phyloP scores from a whole-genome alignment of 2,329 filamentous ascomycete species.

The Phaeosphaeria sp. region DNA sequence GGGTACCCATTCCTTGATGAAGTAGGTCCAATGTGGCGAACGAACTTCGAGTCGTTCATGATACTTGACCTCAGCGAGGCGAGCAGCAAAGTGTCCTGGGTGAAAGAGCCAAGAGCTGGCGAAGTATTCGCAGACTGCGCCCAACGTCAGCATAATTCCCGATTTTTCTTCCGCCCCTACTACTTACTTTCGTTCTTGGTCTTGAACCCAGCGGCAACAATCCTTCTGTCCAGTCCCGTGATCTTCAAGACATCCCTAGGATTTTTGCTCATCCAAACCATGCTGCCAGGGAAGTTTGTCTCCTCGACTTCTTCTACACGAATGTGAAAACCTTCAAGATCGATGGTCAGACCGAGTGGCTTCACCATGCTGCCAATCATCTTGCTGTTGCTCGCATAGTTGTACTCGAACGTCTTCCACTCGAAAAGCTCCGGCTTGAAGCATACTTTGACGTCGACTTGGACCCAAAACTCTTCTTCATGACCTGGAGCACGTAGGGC shows the following conservation, averaged over 20 bases:
- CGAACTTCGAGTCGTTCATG: constrained; percentile 19
- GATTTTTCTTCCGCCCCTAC: neutral
- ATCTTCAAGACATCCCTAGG: constrained; percentile 26
- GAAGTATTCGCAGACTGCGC: constrained; percentile 31
- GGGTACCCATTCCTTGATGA: constrained; percentile 32
- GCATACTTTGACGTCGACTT: constrained; percentile 37
- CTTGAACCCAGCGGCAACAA: constrained; percentile 23
- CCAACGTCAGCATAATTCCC: neutral
- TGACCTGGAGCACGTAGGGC: constrained; percentile 19
- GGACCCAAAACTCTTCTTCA: constrained; percentile 20
- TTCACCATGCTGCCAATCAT: constrained; percentile 36
- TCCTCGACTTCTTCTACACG: constrained; percentile 34
- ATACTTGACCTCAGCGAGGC: constrained; percentile 28
- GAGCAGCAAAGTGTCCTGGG: constrained; percentile 27
- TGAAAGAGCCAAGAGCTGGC: constrained; percentile 33
- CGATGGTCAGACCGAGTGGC: constrained; percentile 32
- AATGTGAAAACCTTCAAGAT: constrained; percentile 30
- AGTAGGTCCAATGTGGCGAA: constrained; percentile 23
- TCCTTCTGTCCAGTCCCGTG: constrained; percentile 24
- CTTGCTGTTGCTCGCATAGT: constrained; percentile 32
- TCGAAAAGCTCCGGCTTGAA: constrained; percentile 22
- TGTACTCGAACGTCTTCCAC: constrained; percentile 29
- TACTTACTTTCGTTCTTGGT: constrained; percentile 29
- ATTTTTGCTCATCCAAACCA: constrained; percentile 29
- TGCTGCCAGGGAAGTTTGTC: constrained; percentile 26